Conservation (phyloP, 2,329 filamentous ascomycete species). For the Fusarium buxicola region DNA sequence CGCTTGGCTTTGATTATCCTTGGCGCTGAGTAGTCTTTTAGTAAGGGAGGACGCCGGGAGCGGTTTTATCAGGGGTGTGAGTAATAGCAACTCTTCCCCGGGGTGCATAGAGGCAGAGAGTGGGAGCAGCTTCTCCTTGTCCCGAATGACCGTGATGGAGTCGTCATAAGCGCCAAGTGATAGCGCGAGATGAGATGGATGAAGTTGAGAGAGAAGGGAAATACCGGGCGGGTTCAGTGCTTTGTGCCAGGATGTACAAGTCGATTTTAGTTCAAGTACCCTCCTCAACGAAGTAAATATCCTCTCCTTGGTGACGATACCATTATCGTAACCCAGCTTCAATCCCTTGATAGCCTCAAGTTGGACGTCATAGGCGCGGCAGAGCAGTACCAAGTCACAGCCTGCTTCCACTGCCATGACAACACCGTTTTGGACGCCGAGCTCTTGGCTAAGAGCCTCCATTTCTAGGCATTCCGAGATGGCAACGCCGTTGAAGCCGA, state of each 20-base stretch:
- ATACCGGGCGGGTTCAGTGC: slow-evolving; percentile 89
- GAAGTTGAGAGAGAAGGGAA: slow-evolving; percentile 79
- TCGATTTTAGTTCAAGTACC: slow-evolving; percentile 83
- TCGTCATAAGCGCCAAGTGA: slow-evolving; percentile 90
- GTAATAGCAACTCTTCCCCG: slow-evolving; percentile 87
- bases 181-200: slow-evolving; percentile 82
- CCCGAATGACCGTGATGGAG: slow-evolving; percentile 92
- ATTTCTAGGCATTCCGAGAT: slow-evolving; percentile 97
- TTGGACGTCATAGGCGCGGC: slow-evolving; percentile 87
- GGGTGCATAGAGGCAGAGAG: slow-evolving; percentile 83
- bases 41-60: slow-evolving; percentile 90
- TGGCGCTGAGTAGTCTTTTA: slow-evolving; percentile 71
- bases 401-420: slow-evolving; percentile 98
- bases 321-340: slow-evolving; percentile 89
- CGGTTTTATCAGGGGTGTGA: slow-evolving; percentile 91
- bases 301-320: slow-evolving; percentile 83
- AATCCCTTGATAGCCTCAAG: slow-evolving; percentile 91
- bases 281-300: slow-evolving; percentile 84
- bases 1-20: slow-evolving; percentile 52
- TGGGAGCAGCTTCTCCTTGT: slow-evolving; percentile 87
- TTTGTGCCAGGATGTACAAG: slow-evolving; percentile 90
- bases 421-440: slow-evolving; percentile 95
- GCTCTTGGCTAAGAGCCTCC: slow-evolving; percentile 94
- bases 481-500: slow-evolving; percentile 91
- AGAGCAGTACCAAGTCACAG: slow-evolving; percentile 90